A percentile compares a stretch with the other conserved stretches of the same genome.
Evolutionary conservation across 192 early-diverging fungal genomes (phyloP).

Genomic region (Gaertneriomyces semiglobifer): DNA sequence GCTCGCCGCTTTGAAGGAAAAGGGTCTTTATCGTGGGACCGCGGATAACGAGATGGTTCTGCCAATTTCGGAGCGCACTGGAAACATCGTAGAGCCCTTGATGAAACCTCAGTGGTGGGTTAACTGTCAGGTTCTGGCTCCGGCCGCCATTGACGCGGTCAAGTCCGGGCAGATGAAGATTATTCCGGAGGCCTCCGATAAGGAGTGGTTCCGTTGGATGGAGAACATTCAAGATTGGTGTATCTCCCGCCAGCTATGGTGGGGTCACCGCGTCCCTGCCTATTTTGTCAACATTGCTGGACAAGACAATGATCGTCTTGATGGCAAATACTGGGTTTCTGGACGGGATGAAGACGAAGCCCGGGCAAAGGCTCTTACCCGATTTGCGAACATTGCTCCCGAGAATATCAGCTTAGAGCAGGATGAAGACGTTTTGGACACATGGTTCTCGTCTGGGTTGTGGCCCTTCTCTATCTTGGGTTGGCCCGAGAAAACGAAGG

Average conservation of each 20-base stretch:
- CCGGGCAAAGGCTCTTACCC: constrained; percentile 62
- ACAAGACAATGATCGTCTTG: constrained; percentile 44
- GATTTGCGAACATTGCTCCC: constrained; percentile 67
- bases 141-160: constrained; percentile 70
- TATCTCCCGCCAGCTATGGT: constrained; percentile 98
- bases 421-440: constrained; percentile 89
- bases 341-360: constrained; percentile 79
- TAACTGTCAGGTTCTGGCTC: constrained; percentile 82
- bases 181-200: constrained; percentile 76
- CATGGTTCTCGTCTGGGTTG: constrained; percentile 98
- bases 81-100: constrained; percentile 93
- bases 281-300: constrained; percentile 81
- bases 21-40: constrained; percentile 81
- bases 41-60: constrained; percentile 91
- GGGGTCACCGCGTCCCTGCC: constrained; percentile 95
- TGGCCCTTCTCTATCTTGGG: constrained; percentile 98
- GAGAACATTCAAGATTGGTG: constrained; percentile 98
- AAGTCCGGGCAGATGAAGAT: constrained; percentile 79
- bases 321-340: constrained; percentile 81
- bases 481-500: constrained; percentile 89
- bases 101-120: constrained; percentile 99
- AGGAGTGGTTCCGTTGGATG: constrained; percentile 96
- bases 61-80: constrained; percentile 82
- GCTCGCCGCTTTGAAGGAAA: constrained; percentile 80
- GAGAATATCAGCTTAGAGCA: constrained; percentile 81